phyloP scores from a whole-genome alignment of 2,329 filamentous ascomycete genomes.

The Thermothelomyces thermophilus region DNA sequence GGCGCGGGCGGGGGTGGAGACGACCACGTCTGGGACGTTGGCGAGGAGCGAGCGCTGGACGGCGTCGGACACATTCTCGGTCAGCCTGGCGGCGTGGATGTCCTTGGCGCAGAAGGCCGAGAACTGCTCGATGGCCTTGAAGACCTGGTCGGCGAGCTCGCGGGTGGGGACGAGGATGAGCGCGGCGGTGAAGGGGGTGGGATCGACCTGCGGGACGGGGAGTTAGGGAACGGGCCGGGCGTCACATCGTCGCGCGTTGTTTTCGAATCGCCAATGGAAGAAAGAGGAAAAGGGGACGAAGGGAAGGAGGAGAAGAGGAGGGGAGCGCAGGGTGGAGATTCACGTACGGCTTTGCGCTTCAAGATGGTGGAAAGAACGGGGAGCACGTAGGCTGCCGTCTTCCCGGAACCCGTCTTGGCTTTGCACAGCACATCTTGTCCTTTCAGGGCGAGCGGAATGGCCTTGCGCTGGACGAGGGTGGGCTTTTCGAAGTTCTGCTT shows the following conservation, averaged over 20 bases:
- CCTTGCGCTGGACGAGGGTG: conserved; percentile 80
- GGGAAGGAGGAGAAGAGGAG: not conserved
- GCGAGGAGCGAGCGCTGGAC: conserved; percentile 83
- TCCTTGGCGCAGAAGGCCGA: conserved; percentile 80
- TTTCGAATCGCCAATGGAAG: no score
- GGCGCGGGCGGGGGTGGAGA: conserved; percentile 83
- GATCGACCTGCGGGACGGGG: conserved; percentile 36
- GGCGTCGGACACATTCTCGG: conserved; percentile 81
- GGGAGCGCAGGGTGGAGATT: not conserved
- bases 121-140: conserved; percentile 69
- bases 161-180: conserved; percentile 90
- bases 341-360: conserved; percentile 54
- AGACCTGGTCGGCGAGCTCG: conserved; percentile 88
- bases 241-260: no score
- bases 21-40: conserved; percentile 79
- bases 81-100: conserved; percentile 75
- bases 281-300: not conserved
- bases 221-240: no score
- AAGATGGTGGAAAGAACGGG: conserved; percentile 82
- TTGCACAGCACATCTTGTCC: conserved; percentile 87
- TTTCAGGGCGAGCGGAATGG: conserved; percentile 79
- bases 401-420: conserved; percentile 91
- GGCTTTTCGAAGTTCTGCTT: conserved; percentile 79
- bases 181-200: conserved; percentile 55
- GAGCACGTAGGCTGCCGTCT: conserved; percentile 92